Evolutionary conservation across 345 rosid genomes (phyloP), one percentile per base, ranked within the genome.

Genomic region (Carallia pectinifolia): DNA sequence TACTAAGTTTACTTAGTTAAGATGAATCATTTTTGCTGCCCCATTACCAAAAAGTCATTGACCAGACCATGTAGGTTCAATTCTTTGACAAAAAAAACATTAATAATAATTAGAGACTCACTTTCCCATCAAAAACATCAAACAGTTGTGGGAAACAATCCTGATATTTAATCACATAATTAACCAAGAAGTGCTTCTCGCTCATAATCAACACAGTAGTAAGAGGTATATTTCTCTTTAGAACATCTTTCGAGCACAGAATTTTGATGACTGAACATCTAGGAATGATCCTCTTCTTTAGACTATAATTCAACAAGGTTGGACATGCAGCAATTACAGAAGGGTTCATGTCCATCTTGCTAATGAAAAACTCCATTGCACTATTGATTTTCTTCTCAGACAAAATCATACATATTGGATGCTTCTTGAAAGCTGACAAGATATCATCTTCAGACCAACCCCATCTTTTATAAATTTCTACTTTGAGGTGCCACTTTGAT

Each of bases 361-460:
- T 80, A 6, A 84, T 87, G 6, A 83, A 65, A 81, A 76, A 81
- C 48, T 86, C 86, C 92, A 88, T 86, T 2, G 53, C 71, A 30
- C 44, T 61, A 58, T 52, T 74, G 5, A 85, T 79, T 66, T 85
- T 86, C 69, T 69, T 72, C 81, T 81, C 87, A 0, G 90, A 86
- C 31, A 85, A 16, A 76, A 77, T 73, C 86, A 88, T 83, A 69
- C 84, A 83, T 19, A 79, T 68, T 1, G 89, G 93, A 1, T 83
- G 84, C 65, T 80, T 85, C 67, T 70, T 82, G 50, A 86, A 88
- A 2, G 88, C 88, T 0, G 70, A 44, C 47, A 65, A 59, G 27
- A 83, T 81, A 19, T 82, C 85, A 7, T 84, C 87, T 50, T 77
- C 75, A 17, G 87, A 73, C 93, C 88, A 88, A 7, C 82, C 86